phyloP scores from a whole-genome alignment of 805 yeast species.

The Yarrowia deformans region DNA sequence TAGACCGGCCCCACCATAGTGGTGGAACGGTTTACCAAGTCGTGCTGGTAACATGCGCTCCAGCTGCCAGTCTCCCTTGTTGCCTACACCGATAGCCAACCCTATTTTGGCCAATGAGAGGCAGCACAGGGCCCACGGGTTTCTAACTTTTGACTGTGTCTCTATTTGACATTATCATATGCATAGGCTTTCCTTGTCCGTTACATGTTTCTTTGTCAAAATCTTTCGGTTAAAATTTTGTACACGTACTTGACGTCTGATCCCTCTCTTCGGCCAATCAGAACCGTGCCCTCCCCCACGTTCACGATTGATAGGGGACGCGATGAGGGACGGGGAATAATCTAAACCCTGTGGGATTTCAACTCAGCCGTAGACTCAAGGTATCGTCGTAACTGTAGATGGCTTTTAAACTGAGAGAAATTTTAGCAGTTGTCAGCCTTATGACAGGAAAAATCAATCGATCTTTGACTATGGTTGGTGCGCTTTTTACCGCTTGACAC shows the following conservation, averaged over 20 bases:
- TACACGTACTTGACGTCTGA: constrained; percentile 22
- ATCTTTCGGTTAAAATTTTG: constrained; percentile 34
- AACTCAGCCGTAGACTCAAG: constrained; percentile 11
- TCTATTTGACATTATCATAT: constrained; percentile 32
- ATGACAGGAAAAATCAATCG: constrained; percentile 1
- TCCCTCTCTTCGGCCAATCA: constrained; percentile 10
- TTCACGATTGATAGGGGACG: constrained; percentile 35
- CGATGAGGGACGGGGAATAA: constrained; percentile 16
- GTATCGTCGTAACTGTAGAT: background rate
- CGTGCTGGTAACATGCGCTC: constrained; percentile 31
- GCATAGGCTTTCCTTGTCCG: constrained; percentile 18
- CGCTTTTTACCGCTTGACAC: background rate
- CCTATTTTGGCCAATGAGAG: constrained; percentile 30
- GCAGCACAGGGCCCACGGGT: constrained; percentile 3
- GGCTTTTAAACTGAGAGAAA: background rate
- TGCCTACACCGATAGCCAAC: constrained; percentile 1
- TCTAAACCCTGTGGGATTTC: constrained; percentile 2
- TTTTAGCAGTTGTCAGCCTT: constrained; percentile 30
- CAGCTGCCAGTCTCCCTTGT: constrained; percentile 26
- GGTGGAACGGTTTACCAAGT: constrained; percentile 17
- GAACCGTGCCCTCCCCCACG: constrained; percentile 15
- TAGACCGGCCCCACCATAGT: background rate
- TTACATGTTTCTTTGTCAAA: background rate
- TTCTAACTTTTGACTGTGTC: background rate
- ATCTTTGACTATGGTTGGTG: constrained; percentile 3